Conservation (phyloP, 2,329 filamentous ascomycete genomes). For the Aspergillus japonicus region DNA sequence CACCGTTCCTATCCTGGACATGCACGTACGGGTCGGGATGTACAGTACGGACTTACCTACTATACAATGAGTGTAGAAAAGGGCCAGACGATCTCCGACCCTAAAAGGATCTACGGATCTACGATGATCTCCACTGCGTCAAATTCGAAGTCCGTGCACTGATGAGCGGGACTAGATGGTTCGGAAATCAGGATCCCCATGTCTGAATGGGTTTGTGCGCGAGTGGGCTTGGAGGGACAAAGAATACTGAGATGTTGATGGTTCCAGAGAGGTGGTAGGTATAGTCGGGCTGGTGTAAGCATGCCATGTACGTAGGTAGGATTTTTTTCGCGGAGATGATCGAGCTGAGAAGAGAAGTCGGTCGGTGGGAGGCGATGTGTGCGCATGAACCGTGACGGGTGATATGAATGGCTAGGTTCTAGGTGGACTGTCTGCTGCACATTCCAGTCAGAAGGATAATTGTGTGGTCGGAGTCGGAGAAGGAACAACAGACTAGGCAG, state of each 20-base stretch:
- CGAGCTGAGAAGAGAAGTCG: neutral
- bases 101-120: conserved; percentile 16
- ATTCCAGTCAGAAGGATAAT: conserved; percentile 1
- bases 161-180: neutral
- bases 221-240: neutral
- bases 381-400: conserved; percentile 1
- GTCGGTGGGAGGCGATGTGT: neutral
- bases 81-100: neutral
- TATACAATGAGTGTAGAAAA: too few relatives aligned
- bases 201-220: too few relatives aligned
- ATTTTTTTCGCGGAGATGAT: too few relatives aligned
- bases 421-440: conserved; percentile 2
- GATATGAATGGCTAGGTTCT: conserved; percentile 2
- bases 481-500: neutral
- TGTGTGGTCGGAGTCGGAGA: neutral
- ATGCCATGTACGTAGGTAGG: neutral
- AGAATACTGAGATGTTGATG: neutral
- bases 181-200: neutral
- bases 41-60: neutral
- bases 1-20: neutral
- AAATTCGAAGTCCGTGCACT: conserved; percentile 12
- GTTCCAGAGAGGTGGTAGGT: neutral
- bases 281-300: neutral
- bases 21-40: neutral
- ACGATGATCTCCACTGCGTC: conserved; percentile 18